phyloP scores from a whole-genome alignment of 2,329 filamentous ascomycete genomes.

The Fusarium multiceps region DNA sequence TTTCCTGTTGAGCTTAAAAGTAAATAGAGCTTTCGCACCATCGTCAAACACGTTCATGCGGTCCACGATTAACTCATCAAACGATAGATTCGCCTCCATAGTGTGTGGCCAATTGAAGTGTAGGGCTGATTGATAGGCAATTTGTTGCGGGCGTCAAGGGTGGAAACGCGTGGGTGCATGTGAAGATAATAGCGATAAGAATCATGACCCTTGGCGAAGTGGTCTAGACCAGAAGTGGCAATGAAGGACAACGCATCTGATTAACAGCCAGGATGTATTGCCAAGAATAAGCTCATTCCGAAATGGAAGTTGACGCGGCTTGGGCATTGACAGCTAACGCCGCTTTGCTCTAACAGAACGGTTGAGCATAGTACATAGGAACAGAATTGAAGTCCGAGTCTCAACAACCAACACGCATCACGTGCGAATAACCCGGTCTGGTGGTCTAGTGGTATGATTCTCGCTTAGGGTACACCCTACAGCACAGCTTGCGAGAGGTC shows the following conservation, averaged over 20 bases:
- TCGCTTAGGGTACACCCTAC: constrained; percentile 69
- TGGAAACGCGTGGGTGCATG: background rate
- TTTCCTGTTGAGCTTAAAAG: background rate
- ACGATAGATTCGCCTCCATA: accelerated
- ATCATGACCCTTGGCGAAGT: background rate
- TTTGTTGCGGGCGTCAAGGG: background rate
- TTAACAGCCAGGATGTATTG: background rate
- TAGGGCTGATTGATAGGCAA: accelerated
- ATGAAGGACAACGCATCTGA: background rate
- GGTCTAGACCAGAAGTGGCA: background rate
- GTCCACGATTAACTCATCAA: background rate
- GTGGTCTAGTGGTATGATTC: constrained; percentile 78
- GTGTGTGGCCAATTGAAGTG: background rate
- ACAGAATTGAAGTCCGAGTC: background rate
- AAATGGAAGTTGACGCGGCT: background rate
- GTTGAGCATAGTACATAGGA: too few species aligned
- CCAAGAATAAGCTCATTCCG: background rate
- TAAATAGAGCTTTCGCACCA: background rate
- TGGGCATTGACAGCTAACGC: too few species aligned
- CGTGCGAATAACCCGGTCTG: constrained; percentile 48
- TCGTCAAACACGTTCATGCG: accelerated
- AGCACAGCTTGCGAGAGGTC: constrained; percentile 57
- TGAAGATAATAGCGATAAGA: background rate
- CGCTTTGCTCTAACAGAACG: too few species aligned
- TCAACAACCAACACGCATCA: background rate